These are phyloP conservation scores for Ettlia oleoabundans DNA, from an alignment of 139 green algal genomes.

Conservation along the genomic window DNA sequence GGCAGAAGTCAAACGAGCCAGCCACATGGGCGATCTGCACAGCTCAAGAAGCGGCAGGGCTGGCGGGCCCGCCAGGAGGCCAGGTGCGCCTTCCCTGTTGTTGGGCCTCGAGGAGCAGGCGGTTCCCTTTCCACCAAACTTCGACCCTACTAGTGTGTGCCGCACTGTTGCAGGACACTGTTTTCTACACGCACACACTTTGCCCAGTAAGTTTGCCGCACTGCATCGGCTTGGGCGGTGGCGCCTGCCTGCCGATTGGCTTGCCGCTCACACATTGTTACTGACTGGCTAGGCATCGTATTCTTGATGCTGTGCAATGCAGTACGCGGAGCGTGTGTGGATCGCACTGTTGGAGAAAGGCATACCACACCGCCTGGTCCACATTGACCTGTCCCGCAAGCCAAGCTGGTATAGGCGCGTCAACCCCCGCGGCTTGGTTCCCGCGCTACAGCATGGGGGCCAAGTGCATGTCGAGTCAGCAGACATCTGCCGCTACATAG, in stretches of 20 bases:
- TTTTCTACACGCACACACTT: constrained; percentile 69
- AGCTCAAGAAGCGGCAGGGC: neutral
- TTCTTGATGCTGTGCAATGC: neutral
- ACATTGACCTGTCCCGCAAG: constrained; percentile 71
- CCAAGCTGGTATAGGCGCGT: constrained; percentile 59
- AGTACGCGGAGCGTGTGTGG: constrained; percentile 67
- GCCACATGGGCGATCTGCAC: no score
- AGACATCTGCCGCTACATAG: constrained; percentile 16
- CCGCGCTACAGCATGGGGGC: constrained; percentile 49
- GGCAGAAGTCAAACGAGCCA: no score
- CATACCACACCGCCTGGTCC: constrained; percentile 58
- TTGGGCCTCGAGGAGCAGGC: neutral
- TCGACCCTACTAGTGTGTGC: no score
- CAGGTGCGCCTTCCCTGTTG: no score
- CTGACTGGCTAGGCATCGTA: neutral
- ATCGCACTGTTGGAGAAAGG: constrained; percentile 67
- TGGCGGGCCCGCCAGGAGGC: neutral
- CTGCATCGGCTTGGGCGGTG: no score
- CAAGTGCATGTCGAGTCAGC: constrained; percentile 5
- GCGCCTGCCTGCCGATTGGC: no score
- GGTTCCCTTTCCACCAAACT: neutral
- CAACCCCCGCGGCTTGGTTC: constrained; percentile 61
- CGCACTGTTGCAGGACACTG: neutral
- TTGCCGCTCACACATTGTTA: no score
- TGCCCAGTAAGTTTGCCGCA: constrained; percentile 63